Percentiles rank a stretch among this genome's conserved stretches.
Evolutionary conservation across 305 asterid genomes (phyloP).

Genomic region (Rubia tinctorum): DNA sequence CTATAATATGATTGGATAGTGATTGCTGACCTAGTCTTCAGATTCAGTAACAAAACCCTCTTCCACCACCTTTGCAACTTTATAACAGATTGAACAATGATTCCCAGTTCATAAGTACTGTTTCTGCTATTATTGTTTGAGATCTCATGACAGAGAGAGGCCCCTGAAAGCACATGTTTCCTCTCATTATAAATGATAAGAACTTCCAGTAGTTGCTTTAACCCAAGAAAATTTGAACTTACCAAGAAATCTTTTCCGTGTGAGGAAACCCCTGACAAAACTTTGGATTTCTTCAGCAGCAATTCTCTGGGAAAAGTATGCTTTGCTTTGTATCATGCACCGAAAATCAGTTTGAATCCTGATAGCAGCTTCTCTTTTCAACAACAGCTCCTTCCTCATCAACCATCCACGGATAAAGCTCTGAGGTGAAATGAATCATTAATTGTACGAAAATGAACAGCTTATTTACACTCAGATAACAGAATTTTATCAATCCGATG

Average conservation of each 20-base stretch:
- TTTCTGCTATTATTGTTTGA: conserved; percentile 24
- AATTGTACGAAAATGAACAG: not conserved
- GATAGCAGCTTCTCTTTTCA: conserved; percentile 51
- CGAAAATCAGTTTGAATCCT: conserved; percentile 62
- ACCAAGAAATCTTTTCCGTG: conserved; percentile 77
- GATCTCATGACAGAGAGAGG: conserved; percentile 31
- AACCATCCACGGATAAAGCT: conserved; percentile 33
- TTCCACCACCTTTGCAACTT: conserved; percentile 95
- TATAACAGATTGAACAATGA: conserved; percentile 43
- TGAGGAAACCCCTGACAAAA: conserved; percentile 61
- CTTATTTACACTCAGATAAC: not conserved
- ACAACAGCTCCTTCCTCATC: conserved; percentile 49
- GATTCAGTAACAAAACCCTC: conserved; percentile 32
- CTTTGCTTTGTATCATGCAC: conserved; percentile 40
- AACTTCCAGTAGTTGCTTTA: not conserved
- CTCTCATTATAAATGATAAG: conserved; percentile 14
- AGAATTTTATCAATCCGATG: not conserved
- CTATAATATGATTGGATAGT: conserved; percentile 69
- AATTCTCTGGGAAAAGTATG: conserved; percentile 38
- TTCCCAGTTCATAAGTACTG: conserved; percentile 41
- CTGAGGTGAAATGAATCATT: conserved; percentile 31
- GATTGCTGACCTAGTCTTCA: conserved; percentile 45
- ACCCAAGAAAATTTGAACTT: conserved; percentile 1
- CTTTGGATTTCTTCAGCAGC: conserved; percentile 67
- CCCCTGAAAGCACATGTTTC: conserved; percentile 38